Evolutionary conservation across 148 eudicot genomes (phyloP), one percentile per base, ranked within the genome.

Genomic region (Camellia lanceoleosa): DNA sequence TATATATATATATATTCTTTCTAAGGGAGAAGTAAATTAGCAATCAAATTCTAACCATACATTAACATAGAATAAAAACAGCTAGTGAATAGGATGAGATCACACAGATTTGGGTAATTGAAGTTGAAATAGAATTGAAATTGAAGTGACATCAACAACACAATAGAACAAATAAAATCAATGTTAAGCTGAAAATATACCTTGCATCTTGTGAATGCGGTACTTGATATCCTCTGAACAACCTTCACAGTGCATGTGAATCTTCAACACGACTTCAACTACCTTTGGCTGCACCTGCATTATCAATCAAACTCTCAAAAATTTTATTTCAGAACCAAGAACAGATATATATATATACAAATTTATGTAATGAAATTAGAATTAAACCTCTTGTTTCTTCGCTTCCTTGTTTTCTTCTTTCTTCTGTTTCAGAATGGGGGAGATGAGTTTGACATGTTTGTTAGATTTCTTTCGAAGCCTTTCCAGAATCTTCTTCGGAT

Each of bases 221-320:
- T 74, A 60, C 77, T 87, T 84, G 73, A 89, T 82, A 18, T 82
- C 86, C 59, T 76, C 81, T 8, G 84, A 91, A 70, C 97, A 92
- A 42, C 90, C 87, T 71, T 88, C 87, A 73, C 97, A 92, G 62
- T 90, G 97, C 84, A 92, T 75, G 71, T 84, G 78, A 1, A 92
- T 68, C 69, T 83, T 88, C 73, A 92, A 82, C 54, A 80, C 71
- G 43, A 84, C 91, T 79, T 82, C 89, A 0, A 88, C 67, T 41
- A 82, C 87, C 79, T 86, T 86, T 2, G 88, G 85, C 91, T 92
- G 85, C 80, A 75, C 61, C n/a, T 7, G 5, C 58, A 41, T 30
- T 30, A 1, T 30, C 38, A 68, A 4, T 18, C 23, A 61, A 61
- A 49, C 16, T 4, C 14, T 42, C 38, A 30, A 30, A 30, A 30